Evolutionary conservation across 768 basidiomycete species (phyloP).

Genomic region (Pholiota conissans): DNA sequence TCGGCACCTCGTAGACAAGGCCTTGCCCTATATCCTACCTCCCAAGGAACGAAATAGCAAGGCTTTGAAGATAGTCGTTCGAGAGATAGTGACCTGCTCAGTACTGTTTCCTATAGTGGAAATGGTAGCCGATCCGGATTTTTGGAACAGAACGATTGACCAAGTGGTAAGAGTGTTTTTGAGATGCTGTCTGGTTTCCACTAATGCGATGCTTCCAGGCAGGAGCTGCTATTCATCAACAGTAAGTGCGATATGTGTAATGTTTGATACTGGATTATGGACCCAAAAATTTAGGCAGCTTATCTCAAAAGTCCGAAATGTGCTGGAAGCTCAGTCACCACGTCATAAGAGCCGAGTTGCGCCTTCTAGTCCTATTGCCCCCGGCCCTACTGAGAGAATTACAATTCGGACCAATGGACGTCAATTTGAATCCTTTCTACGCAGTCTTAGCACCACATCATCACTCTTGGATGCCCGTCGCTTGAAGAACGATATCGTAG

Average conservation of each 20-base stretch:
- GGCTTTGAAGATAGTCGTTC: constrained; percentile 67
- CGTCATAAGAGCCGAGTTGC: constrained; percentile 42
- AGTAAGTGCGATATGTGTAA: too few relatives aligned
- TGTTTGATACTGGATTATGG: too few relatives aligned
- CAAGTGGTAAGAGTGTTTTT: constrained; percentile 65
- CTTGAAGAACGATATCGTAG: constrained; percentile 87
- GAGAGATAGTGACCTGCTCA: constrained; percentile 83
- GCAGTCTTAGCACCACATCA: constrained; percentile 78
- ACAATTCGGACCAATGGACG: constrained; percentile 79
- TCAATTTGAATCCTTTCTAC: constrained; percentile 90
- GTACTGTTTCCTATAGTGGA: constrained; percentile 88
- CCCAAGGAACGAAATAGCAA: constrained; percentile 71
- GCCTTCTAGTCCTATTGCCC: constrained; percentile 32
- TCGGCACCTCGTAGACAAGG: constrained; percentile 63
- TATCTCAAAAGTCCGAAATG: constrained; percentile 85
- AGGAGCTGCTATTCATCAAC: constrained; percentile 53
- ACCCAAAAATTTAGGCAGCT: constrained; percentile 73
- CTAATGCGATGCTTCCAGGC: constrained; percentile 33
- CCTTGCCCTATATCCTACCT: constrained; percentile 75
- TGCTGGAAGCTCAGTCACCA: constrained; percentile 78
- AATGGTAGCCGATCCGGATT: constrained; percentile 93
- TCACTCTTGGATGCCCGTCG: constrained; percentile 88
- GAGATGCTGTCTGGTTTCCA: background rate
- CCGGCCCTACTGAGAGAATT: constrained; percentile 63
- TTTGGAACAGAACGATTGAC: constrained; percentile 94